Percentiles rank a stretch among this genome's conserved stretches.
Conservation (phyloP, 768 basidiomycete genomes). For the Termitomyces sp. region DNA sequence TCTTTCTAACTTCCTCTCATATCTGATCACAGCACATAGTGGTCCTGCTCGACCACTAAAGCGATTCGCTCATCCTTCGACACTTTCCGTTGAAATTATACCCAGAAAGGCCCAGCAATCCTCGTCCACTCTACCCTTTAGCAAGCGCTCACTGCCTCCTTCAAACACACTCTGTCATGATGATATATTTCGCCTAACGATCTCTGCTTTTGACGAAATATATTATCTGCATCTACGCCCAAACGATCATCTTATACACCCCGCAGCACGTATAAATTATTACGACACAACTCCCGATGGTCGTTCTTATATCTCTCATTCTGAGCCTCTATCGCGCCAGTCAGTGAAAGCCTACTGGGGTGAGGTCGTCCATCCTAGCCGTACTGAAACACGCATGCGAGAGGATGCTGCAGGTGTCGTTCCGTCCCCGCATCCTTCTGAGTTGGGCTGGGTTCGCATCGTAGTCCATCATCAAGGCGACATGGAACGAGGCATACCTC, state of each 20-base stretch:
- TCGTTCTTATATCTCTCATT: slow-evolving; percentile 39
- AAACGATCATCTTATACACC: slow-evolving; percentile 73
- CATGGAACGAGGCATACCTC: slow-evolving; percentile 35
- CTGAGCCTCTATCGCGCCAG: slow-evolving; percentile 57
- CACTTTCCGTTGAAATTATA: slow-evolving; percentile 50
- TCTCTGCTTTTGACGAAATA: slow-evolving; percentile 59
- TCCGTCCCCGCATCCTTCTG: slow-evolving; percentile 35
- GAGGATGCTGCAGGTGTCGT: slow-evolving; percentile 57
- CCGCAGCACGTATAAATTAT: slow-evolving; percentile 68
- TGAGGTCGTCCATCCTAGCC: slow-evolving; percentile 59
- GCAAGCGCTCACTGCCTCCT: slow-evolving; percentile 28
- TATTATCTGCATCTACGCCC: slow-evolving; percentile 74
- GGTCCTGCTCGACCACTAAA: slow-evolving; percentile 41
- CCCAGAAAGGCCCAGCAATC: slow-evolving; percentile 32
- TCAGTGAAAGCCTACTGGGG: slow-evolving; percentile 68
- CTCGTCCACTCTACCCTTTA: slow-evolving; percentile 17
- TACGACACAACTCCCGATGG: slow-evolving; percentile 49
- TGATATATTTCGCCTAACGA: slow-evolving; percentile 65
- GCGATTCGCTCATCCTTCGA: slow-evolving; percentile 42
- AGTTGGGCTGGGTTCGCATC: slow-evolving; percentile 75
- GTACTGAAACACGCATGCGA: slow-evolving; percentile 48
- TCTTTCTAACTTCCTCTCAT: slow-evolving; percentile 4
- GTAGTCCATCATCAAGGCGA: slow-evolving; percentile 64
- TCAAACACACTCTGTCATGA: slow-evolving; percentile 53
- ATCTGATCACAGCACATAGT: slow-evolving; percentile 36